Evolutionary conservation across 2,329 filamentous ascomycete species (phyloP).

Genomic region (Plenodomus biglobosus): DNA sequence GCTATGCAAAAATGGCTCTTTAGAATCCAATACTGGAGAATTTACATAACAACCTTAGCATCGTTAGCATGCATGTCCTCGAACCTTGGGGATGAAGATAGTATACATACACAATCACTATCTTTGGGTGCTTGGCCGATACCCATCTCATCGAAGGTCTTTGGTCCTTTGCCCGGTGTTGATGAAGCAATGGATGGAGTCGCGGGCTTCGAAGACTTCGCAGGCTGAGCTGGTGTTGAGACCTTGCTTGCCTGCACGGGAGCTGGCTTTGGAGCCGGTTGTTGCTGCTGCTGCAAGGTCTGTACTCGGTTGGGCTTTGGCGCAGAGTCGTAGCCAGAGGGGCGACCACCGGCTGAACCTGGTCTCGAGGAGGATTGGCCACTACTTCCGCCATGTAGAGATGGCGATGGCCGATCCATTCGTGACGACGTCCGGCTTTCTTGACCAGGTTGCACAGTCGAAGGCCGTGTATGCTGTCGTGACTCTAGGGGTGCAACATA

Average conservation of each 20-base stretch:
- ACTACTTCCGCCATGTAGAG: slow-evolving; percentile 16
- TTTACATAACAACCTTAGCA: slow-evolving; percentile 34
- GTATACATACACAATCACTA: slow-evolving; percentile 77
- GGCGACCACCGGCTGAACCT: slow-evolving; percentile 37
- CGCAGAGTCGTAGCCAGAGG: slow-evolving; percentile 26
- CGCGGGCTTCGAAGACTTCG: slow-evolving; percentile 35
- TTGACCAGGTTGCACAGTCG: slow-evolving; percentile 38
- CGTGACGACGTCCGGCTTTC: slow-evolving; percentile 35
- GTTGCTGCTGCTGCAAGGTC: slow-evolving; percentile 28
- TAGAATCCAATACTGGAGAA: background rate
- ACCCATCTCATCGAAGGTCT: slow-evolving; percentile 98
- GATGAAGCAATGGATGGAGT: slow-evolving; percentile 20
- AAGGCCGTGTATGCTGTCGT: slow-evolving; percentile 40
- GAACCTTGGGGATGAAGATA: background rate
- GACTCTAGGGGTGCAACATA: slow-evolving; percentile 42
- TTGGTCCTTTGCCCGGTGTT: slow-evolving; percentile 71
- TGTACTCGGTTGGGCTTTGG: slow-evolving; percentile 28
- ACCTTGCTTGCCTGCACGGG: slow-evolving; percentile 22
- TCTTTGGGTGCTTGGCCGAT: slow-evolving; percentile 82
- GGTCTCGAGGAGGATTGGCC: slow-evolving; percentile 26
- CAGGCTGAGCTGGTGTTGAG: slow-evolving; percentile 25
- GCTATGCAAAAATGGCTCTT: slow-evolving; percentile 19
- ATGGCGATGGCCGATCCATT: slow-evolving; percentile 28
- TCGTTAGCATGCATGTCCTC: slow-evolving; percentile 8
- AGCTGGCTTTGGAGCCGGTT: slow-evolving; percentile 18